Conservation (phyloP, 164 flowering plant species). For the Chloranthus sessilifolius region DNA sequence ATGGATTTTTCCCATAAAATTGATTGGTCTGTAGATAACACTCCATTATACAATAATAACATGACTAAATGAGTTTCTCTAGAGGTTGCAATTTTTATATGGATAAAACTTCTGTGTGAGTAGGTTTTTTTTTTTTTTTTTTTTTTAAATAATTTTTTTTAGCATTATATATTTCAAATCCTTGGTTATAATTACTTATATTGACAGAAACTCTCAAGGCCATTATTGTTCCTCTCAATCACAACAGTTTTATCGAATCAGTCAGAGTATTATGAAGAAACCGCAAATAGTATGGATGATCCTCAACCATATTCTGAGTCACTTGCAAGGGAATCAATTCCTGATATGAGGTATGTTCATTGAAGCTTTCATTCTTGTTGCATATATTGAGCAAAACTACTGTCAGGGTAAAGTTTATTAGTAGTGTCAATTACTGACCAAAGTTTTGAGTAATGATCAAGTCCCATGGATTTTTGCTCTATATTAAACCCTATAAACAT, state of each 20-base stretch:
- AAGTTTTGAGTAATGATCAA: background rate
- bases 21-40: no score
- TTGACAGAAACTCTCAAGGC: conserved; percentile 58
- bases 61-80: no score
- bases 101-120: background rate
- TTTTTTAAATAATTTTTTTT: background rate
- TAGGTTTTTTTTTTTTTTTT: background rate
- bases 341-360: conserved; percentile 9
- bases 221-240: conserved; percentile 60
- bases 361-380: background rate
- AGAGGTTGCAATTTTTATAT: background rate
- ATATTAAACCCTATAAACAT: background rate
- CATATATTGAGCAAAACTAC: no score
- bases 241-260: conserved; percentile 57
- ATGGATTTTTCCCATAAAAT: no score
- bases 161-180: background rate
- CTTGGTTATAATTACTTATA: conserved; percentile 1
- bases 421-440: background rate
- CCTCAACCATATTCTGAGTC: conserved; percentile 31
- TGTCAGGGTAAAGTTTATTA: background rate
- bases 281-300: conserved; percentile 17
- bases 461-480: background rate
- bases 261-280: conserved; percentile 18
- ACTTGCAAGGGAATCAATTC: conserved; percentile 2
- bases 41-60: no score